Base-by-base conservation (phyloP, 73 alveolate species). In the Symbiodinium natans region DNA sequence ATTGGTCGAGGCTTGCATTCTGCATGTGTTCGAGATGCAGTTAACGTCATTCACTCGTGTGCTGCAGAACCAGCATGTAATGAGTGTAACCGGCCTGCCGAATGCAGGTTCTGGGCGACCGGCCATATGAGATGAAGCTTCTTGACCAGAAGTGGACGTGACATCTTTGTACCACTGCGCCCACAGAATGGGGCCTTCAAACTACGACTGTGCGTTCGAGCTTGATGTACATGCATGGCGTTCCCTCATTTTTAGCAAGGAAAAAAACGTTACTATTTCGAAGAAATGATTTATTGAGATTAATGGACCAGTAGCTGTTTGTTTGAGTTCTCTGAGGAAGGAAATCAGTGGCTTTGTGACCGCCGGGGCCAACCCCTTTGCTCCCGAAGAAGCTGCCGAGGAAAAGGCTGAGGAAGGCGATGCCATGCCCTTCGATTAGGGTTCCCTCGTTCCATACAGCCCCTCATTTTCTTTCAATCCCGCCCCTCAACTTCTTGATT, bases 261-360 rank as follows among this genome's bases (percentile, higher is more conserved):
- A n/a, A n/a, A n/a, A n/a, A n/a, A n/a, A n/a, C n/a, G n/a, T n/a
- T n/a, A n/a, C n/a, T n/a, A n/a, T n/a, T n/a, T n/a, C n/a, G n/a
- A n/a, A n/a, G n/a, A n/a, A n/a, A n/a, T n/a, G n/a, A n/a, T n/a
- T n/a, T n/a, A n/a, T n/a, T n/a, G n/a, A n/a, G n/a, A n/a, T n/a
- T n/a, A n/a, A n/a, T n/a, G n/a, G n/a, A n/a, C n/a, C n/a, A n/a
- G n/a, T n/a, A 36, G 36, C 29, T 63, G 36, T 63, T 63, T 1
- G 36, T 11, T 13, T 9, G 63, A 27, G 1, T 41, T 41, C 8
- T 23, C 94, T 43, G 46, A 90, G 96, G 96, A 90, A 90, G 31
- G 96, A 90, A 84, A 90, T 90, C 56, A 90, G 87, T 13, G 87
- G 88, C 40, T 90, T 90, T 39, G 96, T 90, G 54, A 90, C 96